Evolutionary conservation across 83 land plant species (phyloP).

Genomic region (Diphasiastrum complanatum): DNA sequence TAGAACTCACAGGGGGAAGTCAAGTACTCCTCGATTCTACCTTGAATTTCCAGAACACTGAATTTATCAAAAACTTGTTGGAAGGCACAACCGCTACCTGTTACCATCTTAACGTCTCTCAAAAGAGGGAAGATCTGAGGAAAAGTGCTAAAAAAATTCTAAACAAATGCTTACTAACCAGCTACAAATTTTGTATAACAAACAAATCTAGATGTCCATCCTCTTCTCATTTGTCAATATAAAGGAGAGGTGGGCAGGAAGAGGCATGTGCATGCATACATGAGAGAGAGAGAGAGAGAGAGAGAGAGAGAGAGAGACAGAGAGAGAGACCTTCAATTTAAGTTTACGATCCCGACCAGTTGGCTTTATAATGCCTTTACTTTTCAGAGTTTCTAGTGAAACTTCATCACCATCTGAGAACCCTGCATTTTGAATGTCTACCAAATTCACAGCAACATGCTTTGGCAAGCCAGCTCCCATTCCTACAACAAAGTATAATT

Average conservation of each 20-base stretch:
- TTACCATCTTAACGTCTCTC: no score
- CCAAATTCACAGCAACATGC: constrained; percentile 77
- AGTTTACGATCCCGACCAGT: constrained; percentile 83
- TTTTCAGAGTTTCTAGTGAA: constrained; percentile 76
- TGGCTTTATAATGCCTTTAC: constrained; percentile 80
- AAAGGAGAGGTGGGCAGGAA: not conserved
- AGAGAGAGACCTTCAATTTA: constrained; percentile 57
- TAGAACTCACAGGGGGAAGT: no score
- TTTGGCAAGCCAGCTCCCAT: constrained; percentile 91
- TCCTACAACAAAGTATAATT: constrained; percentile 44
- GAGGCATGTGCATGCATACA: not conserved
- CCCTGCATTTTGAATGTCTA: constrained; percentile 62
- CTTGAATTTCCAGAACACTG: no score
- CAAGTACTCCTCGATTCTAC: no score
- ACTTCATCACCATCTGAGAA: constrained; percentile 90
- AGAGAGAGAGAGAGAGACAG: not conserved
- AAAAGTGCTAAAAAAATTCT: no score
- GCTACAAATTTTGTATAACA: no score
- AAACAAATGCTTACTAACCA: no score
- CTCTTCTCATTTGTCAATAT: no score
- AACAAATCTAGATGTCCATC: no score
- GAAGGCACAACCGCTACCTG: no score
- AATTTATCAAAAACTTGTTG: no score
- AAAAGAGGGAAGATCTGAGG: no score
- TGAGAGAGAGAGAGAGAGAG: not conserved